Evolutionary conservation across 176 grass and related monocot species (phyloP).

Genomic region (Zizania latifolia): DNA sequence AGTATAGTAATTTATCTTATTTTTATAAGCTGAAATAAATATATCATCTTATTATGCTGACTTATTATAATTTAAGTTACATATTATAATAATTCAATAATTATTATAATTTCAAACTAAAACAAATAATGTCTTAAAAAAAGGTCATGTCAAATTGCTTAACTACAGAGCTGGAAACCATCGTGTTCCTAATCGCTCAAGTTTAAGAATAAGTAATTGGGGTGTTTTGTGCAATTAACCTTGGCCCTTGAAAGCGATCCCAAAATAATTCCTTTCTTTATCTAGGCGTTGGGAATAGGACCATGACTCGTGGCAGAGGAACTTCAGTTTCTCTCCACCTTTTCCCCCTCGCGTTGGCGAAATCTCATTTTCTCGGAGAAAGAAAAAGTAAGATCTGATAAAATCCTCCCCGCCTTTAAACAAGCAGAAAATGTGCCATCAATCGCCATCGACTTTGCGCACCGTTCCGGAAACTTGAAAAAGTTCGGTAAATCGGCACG

Average conservation of each 20-base stretch:
- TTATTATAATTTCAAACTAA: too few relatives aligned
- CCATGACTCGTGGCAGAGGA: not conserved
- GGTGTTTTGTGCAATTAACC: not conserved
- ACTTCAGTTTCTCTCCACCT: not conserved
- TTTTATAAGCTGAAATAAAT: too few relatives aligned
- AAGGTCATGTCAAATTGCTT: not conserved
- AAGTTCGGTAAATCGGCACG: not conserved
- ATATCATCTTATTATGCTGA: too few relatives aligned
- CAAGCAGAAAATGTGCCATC: constrained; percentile 15
- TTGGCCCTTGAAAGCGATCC: not conserved
- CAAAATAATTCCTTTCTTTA: constrained; percentile 2
- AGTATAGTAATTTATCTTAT: too few relatives aligned
- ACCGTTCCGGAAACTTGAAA: not conserved
- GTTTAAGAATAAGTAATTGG: too few relatives aligned
- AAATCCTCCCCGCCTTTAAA: not conserved
- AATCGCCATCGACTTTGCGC: constrained; percentile 34
- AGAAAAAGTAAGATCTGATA: constrained; percentile 19
- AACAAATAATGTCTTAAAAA: too few relatives aligned
- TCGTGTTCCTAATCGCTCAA: too few relatives aligned
- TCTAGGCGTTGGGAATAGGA: constrained; percentile 23
- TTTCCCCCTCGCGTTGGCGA: not conserved
- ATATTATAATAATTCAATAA: too few relatives aligned
- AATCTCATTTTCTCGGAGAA: constrained; percentile 17
- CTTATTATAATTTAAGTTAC: too few relatives aligned
- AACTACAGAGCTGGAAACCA: too few relatives aligned